Conservation (phyloP, 2,329 filamentous ascomycete species). For the Lecanicillium sp. region DNA sequence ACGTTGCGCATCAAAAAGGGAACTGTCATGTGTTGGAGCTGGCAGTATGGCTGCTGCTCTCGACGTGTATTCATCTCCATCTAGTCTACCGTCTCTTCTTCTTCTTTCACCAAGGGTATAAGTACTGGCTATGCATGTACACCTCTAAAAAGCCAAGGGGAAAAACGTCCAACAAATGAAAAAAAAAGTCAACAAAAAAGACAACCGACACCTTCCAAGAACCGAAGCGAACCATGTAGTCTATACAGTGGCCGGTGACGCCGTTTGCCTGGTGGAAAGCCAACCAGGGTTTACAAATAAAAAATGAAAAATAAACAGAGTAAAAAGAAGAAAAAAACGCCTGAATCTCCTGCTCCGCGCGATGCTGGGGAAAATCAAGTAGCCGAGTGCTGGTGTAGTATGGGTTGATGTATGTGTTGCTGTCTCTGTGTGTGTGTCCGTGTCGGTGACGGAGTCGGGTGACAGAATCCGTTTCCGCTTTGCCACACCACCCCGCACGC, state of each 20-base stretch:
- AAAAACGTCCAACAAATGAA: constrained; percentile 5
- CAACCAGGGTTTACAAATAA: neutral
- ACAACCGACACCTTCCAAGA: no score
- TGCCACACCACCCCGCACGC: no score
- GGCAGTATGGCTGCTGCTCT: neutral
- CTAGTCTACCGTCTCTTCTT: neutral
- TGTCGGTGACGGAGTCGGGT: no score
- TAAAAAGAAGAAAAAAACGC: constrained; percentile 1
- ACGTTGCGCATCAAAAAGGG: no score
- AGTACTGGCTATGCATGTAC: neutral
- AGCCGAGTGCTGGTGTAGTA: neutral
- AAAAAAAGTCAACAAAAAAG: no score
- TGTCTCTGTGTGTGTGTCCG: no score
- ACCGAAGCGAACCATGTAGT: no score
- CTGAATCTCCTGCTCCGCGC: neutral
- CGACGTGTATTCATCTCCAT: neutral
- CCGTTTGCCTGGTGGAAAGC: neutral
- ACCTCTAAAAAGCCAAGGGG: constrained; percentile 1
- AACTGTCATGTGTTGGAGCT: no score
- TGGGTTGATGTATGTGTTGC: neutral
- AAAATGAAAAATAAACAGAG: neutral
- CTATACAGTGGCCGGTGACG: neutral
- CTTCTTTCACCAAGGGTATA: neutral
- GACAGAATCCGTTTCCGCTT: no score
- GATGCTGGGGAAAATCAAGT: neutral